phyloP scores from a whole-genome alignment of 2,329 filamentous ascomycete genomes.

The Botryotinia narcissicola region DNA sequence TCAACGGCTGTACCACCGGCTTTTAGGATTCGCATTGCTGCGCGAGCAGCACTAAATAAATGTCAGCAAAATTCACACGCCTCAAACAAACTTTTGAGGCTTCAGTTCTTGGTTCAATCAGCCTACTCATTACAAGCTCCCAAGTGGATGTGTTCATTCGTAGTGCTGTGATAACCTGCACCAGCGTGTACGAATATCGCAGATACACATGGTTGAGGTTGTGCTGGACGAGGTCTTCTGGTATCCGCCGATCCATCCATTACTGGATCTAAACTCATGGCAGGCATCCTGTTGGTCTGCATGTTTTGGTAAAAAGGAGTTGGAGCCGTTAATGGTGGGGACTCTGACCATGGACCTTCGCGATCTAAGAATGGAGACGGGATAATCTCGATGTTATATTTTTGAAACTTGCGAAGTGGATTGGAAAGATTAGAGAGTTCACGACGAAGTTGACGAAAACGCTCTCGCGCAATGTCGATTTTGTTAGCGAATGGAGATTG shows the following conservation, averaged over 20 bases:
- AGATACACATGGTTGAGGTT: slow-evolving; percentile 44
- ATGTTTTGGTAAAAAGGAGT: slow-evolving; percentile 7
- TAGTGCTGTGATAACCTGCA: slow-evolving; percentile 85
- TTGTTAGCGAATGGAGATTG: slow-evolving; percentile 22
- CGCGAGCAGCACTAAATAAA: slow-evolving; percentile 66
- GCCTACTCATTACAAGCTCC: slow-evolving; percentile 84
- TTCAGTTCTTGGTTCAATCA: not conserved
- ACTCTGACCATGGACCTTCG: slow-evolving; percentile 20
- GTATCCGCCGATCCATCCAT: slow-evolving; percentile 37
- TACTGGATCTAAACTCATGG: slow-evolving; percentile 16
- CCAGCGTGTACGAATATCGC: slow-evolving; percentile 96
- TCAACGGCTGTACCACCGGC: slow-evolving; percentile 79
- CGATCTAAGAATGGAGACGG: slow-evolving; percentile 24
- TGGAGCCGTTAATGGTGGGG: not conserved
- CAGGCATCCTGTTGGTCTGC: not conserved
- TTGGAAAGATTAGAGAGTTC: slow-evolving; percentile 23
- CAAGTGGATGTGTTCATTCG: slow-evolving; percentile 83
- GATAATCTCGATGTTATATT: slow-evolving; percentile 20
- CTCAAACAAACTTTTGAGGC: not conserved
- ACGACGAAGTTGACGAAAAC: slow-evolving; percentile 28
- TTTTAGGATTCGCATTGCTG: slow-evolving; percentile 78
- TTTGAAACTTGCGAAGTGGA: slow-evolving; percentile 25
- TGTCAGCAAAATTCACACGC: slow-evolving; percentile 27
- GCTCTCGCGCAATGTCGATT: slow-evolving; percentile 23
- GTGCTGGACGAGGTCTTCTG: slow-evolving; percentile 19